Base-by-base conservation (phyloP, 306 rosid genomes). In the Gastrolobium bilobum region DNA sequence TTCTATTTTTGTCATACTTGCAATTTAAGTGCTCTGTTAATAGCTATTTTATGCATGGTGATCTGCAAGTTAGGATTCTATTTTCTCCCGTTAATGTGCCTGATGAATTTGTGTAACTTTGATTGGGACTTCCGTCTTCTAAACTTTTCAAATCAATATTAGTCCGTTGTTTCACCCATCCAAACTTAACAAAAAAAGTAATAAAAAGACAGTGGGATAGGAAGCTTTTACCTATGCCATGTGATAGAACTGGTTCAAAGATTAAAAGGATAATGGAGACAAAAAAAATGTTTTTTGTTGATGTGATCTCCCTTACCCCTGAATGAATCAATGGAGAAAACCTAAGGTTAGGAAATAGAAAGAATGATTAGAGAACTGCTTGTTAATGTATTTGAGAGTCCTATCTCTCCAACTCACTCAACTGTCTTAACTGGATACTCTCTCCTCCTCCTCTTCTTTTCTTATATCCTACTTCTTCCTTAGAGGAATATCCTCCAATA, bases 1-100 rank as follows among this genome's bases (percentile, higher is more conserved):
- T 75, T 46, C 63, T 47, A 73, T 81, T 61, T 58, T 60, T 26
- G 6, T 73, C 61, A 29, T 81, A 71, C 71, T 87, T 33, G 8
- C 64, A 11, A 46, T 52, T 83, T 42, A 44, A 59, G 69, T 35
- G 30, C 77, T 57, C 54, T 15, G 69, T 34, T 62, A 26, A 44
- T 56, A 46, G 44, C 64, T 68, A 38, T 39, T 82, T 20, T 46
- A 4, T 50, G 31, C 54, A 79, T 11, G 59, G 57, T 47, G 66
- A 48, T 72, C 34, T 40, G 56, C 50, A 68, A 61, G n/a, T 68
- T 58, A 48, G 76, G 15, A 57, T 73, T 68, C n/a, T 51, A 40
- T 48, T 75, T 39, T 48, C 65, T 46, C 11, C 8, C 30, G 5
- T 67, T 47, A 58, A 38, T 37, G 26, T 50, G 35, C 46, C 51